Conservation (phyloP, 108 stramenopile genomes). For the Heterococcus sp. region DNA sequence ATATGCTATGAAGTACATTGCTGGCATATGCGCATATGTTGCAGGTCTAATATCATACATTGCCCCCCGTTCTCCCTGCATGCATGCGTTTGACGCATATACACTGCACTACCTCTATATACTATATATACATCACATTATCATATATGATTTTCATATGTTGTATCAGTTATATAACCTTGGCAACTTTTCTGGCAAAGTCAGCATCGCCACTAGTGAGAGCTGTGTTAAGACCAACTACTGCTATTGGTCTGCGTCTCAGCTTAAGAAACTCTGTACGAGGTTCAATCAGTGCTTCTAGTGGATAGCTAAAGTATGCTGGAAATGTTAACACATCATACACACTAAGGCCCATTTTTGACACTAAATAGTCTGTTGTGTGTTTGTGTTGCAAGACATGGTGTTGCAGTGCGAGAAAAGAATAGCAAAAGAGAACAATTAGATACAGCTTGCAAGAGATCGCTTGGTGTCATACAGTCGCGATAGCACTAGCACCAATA, state of each 20-base stretch:
- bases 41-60: too few species aligned
- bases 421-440: background rate
- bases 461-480: too few species aligned
- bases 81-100: too few species aligned
- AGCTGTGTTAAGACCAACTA: conserved; percentile 35
- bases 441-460: background rate
- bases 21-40: too few species aligned
- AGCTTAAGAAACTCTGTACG: conserved; percentile 44
- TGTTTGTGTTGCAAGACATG: background rate
- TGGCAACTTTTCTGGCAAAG: conserved; percentile 37
- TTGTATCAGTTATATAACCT: too few species aligned
- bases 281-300: conserved; percentile 34
- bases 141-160: too few species aligned
- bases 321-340: conserved; percentile 46
- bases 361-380: conserved; percentile 25
- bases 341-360: conserved; percentile 30
- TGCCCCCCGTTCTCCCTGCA: too few species aligned
- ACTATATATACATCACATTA: too few species aligned
- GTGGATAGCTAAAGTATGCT: conserved; percentile 46
- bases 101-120: too few species aligned
- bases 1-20: too few species aligned
- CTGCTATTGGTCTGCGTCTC: conserved; percentile 24
- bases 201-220: conserved; percentile 33
- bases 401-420: background rate
- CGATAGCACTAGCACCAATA: too few species aligned